A percentile compares a stretch with the other conserved stretches of the same genome.
Conservation (phyloP, 2,329 filamentous ascomycete genomes). For the Shiraia sp. region DNA sequence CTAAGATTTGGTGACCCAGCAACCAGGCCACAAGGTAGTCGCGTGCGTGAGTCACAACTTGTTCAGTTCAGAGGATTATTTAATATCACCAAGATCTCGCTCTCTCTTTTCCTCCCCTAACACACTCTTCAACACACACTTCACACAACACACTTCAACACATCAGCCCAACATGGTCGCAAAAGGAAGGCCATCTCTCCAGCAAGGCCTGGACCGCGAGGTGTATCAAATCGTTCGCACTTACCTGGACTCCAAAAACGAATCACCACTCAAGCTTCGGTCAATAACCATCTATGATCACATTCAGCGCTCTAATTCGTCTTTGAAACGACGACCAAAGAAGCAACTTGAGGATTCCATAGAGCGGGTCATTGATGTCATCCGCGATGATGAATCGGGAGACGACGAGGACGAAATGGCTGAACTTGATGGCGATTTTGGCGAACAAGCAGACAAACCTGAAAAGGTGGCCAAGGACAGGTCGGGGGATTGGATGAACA, state of each 20-base stretch:
- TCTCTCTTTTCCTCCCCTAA: too few relatives aligned
- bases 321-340: conserved; percentile 80
- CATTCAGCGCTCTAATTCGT: conserved; percentile 85
- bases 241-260: conserved; percentile 67
- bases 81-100: too few relatives aligned
- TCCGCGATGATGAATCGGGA: conserved; percentile 65
- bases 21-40: too few relatives aligned
- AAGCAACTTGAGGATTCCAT: conserved; percentile 82
- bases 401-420: conserved; percentile 54
- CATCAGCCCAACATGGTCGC: too few relatives aligned
- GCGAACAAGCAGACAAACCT: conserved; percentile 22
- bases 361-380: conserved; percentile 75
- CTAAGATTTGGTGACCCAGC: too few relatives aligned
- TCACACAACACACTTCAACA: too few relatives aligned
- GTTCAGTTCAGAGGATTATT: too few relatives aligned
- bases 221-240: conserved; percentile 80
- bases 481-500: conserved; percentile 65
- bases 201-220: conserved; percentile 50
- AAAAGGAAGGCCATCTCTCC: conserved; percentile 31
- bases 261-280: conserved; percentile 55
- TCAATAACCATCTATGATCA: conserved; percentile 71
- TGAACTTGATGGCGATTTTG: conserved; percentile 49
- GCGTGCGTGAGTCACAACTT: too few relatives aligned
- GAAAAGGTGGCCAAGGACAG: conserved; percentile 17
- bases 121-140: too few relatives aligned